A percentile compares a stretch with the other conserved stretches of the same genome.
These are phyloP conservation scores for Eucalyptus regnans DNA, from an alignment of 345 rosid species.

Conservation along the genomic window DNA sequence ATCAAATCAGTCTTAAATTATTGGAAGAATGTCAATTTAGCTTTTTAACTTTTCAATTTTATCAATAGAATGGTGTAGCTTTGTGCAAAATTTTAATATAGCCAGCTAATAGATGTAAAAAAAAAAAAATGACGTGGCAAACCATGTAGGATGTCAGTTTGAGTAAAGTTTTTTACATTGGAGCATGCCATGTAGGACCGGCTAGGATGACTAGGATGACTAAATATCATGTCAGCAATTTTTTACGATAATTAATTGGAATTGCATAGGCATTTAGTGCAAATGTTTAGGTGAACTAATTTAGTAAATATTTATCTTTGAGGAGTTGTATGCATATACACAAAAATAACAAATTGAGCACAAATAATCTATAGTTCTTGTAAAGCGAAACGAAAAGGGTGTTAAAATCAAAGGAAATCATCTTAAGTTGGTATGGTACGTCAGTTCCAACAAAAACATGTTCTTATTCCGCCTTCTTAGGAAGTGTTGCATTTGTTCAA, in stretches of 20 bases:
- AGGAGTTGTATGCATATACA: not conserved
- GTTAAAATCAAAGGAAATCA: not conserved
- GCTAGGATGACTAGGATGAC: rapidly evolving
- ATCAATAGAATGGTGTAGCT: too few species aligned
- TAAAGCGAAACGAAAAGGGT: not conserved
- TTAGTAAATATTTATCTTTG: rapidly evolving
- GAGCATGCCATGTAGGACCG: rapidly evolving
- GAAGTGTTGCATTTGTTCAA: not conserved
- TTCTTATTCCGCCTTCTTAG: not conserved
- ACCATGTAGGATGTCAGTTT: not conserved
- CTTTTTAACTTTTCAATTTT: too few species aligned
- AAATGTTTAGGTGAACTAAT: not conserved
- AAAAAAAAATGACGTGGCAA: rapidly evolving
- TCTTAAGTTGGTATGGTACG: not conserved
- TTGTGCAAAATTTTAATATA: not conserved
- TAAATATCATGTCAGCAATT: not conserved
- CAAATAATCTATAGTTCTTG: not conserved
- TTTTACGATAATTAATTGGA: not conserved
- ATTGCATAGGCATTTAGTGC: rapidly evolving
- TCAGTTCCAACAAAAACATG: not conserved
- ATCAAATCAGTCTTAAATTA: not conserved
- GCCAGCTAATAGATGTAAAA: rapidly evolving
- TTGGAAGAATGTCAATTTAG: rapidly evolving
- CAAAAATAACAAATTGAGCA: not conserved
- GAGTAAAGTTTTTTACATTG: rapidly evolving